Evolutionary conservation across 2,329 filamentous ascomycete species (phyloP), one percentile per base, ranked within the genome.

Genomic region (Colletotrichum musicola): DNA sequence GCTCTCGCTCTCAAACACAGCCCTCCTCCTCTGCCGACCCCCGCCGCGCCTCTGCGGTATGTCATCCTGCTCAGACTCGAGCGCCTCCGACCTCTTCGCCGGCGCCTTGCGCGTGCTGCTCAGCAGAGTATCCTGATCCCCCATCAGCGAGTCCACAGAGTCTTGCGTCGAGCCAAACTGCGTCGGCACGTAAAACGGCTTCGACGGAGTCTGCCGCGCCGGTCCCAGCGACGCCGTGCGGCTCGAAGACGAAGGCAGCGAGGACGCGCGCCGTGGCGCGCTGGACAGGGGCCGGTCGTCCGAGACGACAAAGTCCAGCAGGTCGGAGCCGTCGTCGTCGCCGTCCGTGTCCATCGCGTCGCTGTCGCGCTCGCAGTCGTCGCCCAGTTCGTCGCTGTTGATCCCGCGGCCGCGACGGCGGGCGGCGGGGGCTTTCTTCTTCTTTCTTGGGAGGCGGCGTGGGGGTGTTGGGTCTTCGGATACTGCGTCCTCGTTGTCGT

Each of bases 301-400:
- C 71, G 81, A 76, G 74, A 90, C 82, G 73, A 93, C 75, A 78
- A 93, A 86, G 79, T 89, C 81, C 72, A 87, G 64, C 14, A 89
- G 75, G 71, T 88, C 86, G 51, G 77, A 80, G 13, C 83, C 84
- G 66, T 81, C 79, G 65, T 87, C 85, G 0, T 83, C 85, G 14
- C 81, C 84, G 70, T 84, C 81, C 18, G 79, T 81, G 57, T 83
- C 81, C 66, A 82, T 75, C 64, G 82, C 71, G 70, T 86, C 84
- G 71, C 84, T 85, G 14, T 84, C 83, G 22, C 83, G 78, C 62
- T 81, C 82, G 71, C 85, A 86, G 67, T 88, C 85, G 67, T 88
- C 85, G 16, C 85, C 86, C 20, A 81, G 55, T 55, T 86, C 84
- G 56, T 87, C 84, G 46, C 82, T 81, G 55, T 82, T 79, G 71